Evolutionary conservation across 129 eudicot species (phyloP), one percentile per base, ranked within the genome.

Genomic region (Lactuca sativa): DNA sequence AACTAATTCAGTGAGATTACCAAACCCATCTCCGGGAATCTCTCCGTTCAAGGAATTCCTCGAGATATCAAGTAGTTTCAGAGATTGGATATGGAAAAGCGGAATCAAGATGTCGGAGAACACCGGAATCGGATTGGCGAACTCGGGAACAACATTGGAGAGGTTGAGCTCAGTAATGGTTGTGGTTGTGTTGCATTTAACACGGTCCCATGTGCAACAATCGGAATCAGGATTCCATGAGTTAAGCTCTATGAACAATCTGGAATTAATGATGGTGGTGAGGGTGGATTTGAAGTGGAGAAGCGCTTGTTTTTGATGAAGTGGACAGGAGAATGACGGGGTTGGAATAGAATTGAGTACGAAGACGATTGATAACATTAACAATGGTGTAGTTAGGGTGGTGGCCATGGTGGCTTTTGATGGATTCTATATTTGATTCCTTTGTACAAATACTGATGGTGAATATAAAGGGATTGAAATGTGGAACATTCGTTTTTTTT

Each of bases 201-300:
- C 88, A 25, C 82, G 59, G 47, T 72, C 80, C 92, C 92, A 83
- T 3, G 47, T 15, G 70, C 92, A 86, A 66, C 92, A 86, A 51
- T 78, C 80, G 12, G 82, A 58, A 43, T 6, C 52, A 5, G 74
- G 76, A 11, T 78, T 75, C 92, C 92, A 86, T 15, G 90, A 65
- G 3, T 81, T 69, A 16, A 76, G 71, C 14, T 76, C 58, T 5
- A 6, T 0, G 7, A 68, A 60, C 15, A 80, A 63, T 60, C 9
- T 63, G 36, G 88, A 55, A 47, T 81, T 69, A 63, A 53, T 7
- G 56, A 76, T 61, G 70, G 81, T 13, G 70, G 75, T 76, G 65
- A 76, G 75, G 64, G 71, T 69, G 70, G 81, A 54, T 76, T 76
- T 76, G 71, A 76, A 76, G 9, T 5, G 16, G 37, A 76, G 81